Evolutionary conservation across 1,284 basidiomycete genomes (phyloP).

Genomic region (Marasmius tenuissimus): DNA sequence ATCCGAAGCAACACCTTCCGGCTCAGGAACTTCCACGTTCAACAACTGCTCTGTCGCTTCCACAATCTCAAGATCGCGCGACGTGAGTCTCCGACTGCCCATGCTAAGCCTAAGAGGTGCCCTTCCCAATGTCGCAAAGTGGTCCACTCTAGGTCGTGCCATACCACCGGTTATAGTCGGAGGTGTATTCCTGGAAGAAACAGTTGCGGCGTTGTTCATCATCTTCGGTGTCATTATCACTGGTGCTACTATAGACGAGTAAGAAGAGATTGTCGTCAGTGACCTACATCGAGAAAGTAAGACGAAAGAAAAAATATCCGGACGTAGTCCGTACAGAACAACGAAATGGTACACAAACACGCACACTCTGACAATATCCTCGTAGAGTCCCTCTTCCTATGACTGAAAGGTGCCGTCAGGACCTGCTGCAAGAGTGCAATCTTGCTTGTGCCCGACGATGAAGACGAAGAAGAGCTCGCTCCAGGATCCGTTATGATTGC

Average conservation of each 20-base stretch:
- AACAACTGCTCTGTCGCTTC: constrained; percentile 82
- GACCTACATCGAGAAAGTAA: background rate
- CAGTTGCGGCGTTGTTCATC: constrained; percentile 65
- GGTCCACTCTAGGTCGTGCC: constrained; percentile 42
- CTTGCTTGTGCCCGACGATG: constrained; percentile 36
- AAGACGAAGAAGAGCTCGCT: constrained; percentile 20
- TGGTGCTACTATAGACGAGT: constrained; percentile 68
- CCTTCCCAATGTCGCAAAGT: constrained; percentile 73
- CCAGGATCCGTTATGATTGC: constrained; percentile 28
- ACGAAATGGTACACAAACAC: constrained; percentile 26
- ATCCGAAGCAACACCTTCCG: constrained; percentile 58
- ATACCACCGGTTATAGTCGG: constrained; percentile 35
- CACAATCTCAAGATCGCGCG: constrained; percentile 80
- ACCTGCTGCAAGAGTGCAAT: constrained; percentile 65
- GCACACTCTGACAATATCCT: constrained; percentile 71
- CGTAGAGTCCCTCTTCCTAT: constrained; percentile 66
- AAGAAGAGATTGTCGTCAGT: constrained; percentile 9
- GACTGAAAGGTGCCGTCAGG: constrained; percentile 64
- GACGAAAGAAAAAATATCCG: background rate
- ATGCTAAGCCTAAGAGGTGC: constrained; percentile 70
- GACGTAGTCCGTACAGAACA: no score
- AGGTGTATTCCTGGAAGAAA: constrained; percentile 49
- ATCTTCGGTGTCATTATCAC: constrained; percentile 88
- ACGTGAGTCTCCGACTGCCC: constrained; percentile 67
- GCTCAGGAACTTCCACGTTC: constrained; percentile 69